These are phyloP conservation scores for Neophaeococcomyces mojaviensis DNA, from an alignment of 2,329 filamentous ascomycete species.

Conservation along the genomic window DNA sequence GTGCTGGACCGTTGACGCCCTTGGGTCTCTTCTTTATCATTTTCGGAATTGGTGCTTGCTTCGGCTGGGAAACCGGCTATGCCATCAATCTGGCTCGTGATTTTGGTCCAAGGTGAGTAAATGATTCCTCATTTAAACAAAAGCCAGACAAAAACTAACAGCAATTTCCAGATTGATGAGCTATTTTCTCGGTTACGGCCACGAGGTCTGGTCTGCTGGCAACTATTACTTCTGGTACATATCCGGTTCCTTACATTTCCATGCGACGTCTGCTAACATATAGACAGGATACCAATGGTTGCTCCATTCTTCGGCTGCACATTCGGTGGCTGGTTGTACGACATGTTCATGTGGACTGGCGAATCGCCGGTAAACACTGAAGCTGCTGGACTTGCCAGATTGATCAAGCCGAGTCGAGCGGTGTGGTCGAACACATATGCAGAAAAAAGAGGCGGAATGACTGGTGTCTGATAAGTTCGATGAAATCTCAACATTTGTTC, in stretches of 20 bases:
- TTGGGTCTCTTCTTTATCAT: constrained; percentile 64
- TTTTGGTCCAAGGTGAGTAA: constrained; percentile 60
- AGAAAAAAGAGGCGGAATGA: too few relatives aligned
- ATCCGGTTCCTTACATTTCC: background rate
- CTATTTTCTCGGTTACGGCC: constrained; percentile 53
- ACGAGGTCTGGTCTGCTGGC: constrained; percentile 59
- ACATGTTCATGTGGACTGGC: constrained; percentile 62
- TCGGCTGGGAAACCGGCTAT: constrained; percentile 71
- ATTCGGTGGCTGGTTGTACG: constrained; percentile 61
- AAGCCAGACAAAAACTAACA: background rate
- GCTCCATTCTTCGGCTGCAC: constrained; percentile 59
- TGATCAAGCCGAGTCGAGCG: constrained; percentile 29
- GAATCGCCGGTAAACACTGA: constrained; percentile 61
- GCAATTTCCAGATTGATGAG: background rate
- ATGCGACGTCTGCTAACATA: background rate
- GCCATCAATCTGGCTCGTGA: constrained; percentile 68
- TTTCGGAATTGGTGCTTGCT: constrained; percentile 65
- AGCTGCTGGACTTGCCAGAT: constrained; percentile 52
- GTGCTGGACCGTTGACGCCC: constrained; percentile 51
- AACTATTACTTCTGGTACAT: constrained; percentile 48
- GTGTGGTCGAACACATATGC: constrained; percentile 22
- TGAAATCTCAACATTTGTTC: too few relatives aligned
- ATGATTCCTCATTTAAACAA: constrained; percentile 43
- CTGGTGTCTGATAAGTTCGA: too few relatives aligned
- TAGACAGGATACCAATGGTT: constrained; percentile 58